Base-by-base conservation (phyloP, 371 early-diverging fungal genomes). In the Blakeslea trispora region DNA sequence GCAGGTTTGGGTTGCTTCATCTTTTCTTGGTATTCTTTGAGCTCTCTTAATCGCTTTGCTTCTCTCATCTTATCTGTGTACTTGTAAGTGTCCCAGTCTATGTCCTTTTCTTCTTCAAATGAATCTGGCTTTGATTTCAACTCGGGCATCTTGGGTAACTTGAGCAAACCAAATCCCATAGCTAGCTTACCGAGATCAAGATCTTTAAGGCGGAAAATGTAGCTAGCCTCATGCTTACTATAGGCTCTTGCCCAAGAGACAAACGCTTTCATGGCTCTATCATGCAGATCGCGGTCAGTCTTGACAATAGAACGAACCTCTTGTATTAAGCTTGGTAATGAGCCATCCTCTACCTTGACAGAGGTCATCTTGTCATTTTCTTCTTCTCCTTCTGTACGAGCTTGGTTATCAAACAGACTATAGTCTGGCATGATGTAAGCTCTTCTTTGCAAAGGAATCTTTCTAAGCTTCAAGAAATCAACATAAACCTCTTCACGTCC, bases 61-160 rank as follows among this genome's bases (percentile, higher is more conserved):
- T 97, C 95, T 45, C 91, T 85, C 43, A 71, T 74, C 47, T 88
- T 89, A 57, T 92, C 90, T 18, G 71, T 65, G 63, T 87, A 91
- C 50, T 79, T 75, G 56, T 82, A 88, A 37, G 65, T 66, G 64
- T 82, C 78, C 80, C 74, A 79, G 60, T 79, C 49, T 7, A 68
- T 53, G 6, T 55, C 48, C 45, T 55, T 52, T 17, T 45, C 50
- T 24, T 55, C 53, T 18, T 53, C 19, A 43, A 59, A 55, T 1
- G 21, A 17, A 9, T 48, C 45, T 34, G 43, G 37, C 39, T 61
- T 57, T 31, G 57, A 78, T 40, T 86, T 90, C 37, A 97, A 64
- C 72, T 97, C 98, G 1, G 96, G 94, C 94, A 96, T 94, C 61
- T 85, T 92, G 13, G 98, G 97, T 31, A 97, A 54, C 64, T 73